These are phyloP conservation scores for Aureobasidium sp. DNA, from an alignment of 2,329 filamentous ascomycete species.

Conservation along the genomic window DNA sequence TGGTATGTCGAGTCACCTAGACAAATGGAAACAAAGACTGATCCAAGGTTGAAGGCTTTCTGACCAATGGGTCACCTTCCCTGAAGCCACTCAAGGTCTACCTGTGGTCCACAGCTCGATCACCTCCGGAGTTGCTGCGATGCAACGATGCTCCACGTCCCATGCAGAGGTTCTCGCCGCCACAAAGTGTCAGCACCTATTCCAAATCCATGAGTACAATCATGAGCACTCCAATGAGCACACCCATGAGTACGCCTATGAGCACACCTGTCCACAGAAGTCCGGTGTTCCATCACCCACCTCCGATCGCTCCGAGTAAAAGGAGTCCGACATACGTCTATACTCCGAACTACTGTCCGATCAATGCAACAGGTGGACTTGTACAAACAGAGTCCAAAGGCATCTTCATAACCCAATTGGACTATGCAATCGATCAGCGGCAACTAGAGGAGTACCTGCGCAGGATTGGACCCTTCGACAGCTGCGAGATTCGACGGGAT, in stretches of 20 bases:
- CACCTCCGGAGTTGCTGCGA: slow-evolving; percentile 11
- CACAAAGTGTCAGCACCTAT: not conserved
- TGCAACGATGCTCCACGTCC: slow-evolving; percentile 1
- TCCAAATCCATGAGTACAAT: not conserved
- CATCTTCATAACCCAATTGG: slow-evolving; percentile 13
- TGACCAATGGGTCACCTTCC: not conserved
- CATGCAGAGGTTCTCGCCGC: not conserved
- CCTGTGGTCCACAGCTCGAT: slow-evolving; percentile 11
- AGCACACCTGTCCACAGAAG: not conserved
- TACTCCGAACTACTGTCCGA: not conserved
- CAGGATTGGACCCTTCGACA: slow-evolving; percentile 9
- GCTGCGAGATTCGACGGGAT: slow-evolving; percentile 8
- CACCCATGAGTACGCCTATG: not conserved
- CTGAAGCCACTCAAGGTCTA: slow-evolving; percentile 2
- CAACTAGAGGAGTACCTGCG: slow-evolving; percentile 9
- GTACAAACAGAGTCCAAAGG: slow-evolving; percentile 2
- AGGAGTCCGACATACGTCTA: not conserved
- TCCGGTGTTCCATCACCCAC: not conserved
- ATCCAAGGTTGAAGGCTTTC: not conserved
- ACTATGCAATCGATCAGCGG: slow-evolving; percentile 3
- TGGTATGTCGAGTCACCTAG: not conserved
- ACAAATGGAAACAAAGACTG: not conserved
- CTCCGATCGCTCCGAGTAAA: not conserved
- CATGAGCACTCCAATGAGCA: not conserved
- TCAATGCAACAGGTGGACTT: slow-evolving; percentile 6